These are phyloP conservation scores for Coniochaeta ligniaria DNA, from an alignment of 2,329 filamentous ascomycete species.

Conservation along the genomic window DNA sequence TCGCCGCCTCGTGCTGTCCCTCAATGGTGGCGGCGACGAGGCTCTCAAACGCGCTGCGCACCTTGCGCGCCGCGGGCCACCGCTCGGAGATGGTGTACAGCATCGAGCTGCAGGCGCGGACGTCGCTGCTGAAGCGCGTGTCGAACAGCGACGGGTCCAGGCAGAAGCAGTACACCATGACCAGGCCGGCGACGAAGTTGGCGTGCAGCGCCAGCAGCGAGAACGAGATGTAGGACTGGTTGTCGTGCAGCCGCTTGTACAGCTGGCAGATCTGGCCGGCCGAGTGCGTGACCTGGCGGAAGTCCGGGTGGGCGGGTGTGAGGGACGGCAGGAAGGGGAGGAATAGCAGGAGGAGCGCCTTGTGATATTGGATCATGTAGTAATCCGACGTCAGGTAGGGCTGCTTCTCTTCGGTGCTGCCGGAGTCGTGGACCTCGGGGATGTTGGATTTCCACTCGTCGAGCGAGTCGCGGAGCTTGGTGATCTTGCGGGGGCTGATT, in stretches of 20 bases:
- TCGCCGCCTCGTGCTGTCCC: too few relatives aligned
- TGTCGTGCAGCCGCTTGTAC: conserved; percentile 21
- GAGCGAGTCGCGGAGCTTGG: conserved; percentile 8
- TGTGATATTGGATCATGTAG: conserved; percentile 18
- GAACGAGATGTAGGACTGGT: conserved; percentile 18
- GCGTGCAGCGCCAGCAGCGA: conserved; percentile 21
- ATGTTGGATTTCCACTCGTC: conserved; percentile 12
- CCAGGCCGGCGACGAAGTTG: conserved; percentile 20
- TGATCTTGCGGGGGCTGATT: conserved; percentile 9
- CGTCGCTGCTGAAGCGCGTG: conserved; percentile 16
- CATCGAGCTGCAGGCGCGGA: conserved; percentile 16
- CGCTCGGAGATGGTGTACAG: conserved; percentile 21
- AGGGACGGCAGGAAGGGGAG: conserved; percentile 16
- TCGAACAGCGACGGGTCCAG: conserved; percentile 13
- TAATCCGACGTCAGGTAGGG: conserved; percentile 8
- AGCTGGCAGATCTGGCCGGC: conserved; percentile 18
- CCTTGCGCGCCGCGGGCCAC: conserved; percentile 19
- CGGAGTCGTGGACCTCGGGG: conserved; percentile 19
- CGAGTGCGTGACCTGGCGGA: conserved; percentile 8
- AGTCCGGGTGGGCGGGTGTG: conserved; percentile 12
- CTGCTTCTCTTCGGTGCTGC: conserved; percentile 6
- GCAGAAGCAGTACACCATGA: conserved; percentile 20
- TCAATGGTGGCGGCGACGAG: too few relatives aligned
- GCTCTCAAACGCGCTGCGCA: conserved; percentile 18
- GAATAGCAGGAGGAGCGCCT: conserved; percentile 14